These are phyloP conservation scores for Aspergillus pseudoterreus DNA, from an alignment of 2,329 filamentous ascomycete species.

Conservation along the genomic window DNA sequence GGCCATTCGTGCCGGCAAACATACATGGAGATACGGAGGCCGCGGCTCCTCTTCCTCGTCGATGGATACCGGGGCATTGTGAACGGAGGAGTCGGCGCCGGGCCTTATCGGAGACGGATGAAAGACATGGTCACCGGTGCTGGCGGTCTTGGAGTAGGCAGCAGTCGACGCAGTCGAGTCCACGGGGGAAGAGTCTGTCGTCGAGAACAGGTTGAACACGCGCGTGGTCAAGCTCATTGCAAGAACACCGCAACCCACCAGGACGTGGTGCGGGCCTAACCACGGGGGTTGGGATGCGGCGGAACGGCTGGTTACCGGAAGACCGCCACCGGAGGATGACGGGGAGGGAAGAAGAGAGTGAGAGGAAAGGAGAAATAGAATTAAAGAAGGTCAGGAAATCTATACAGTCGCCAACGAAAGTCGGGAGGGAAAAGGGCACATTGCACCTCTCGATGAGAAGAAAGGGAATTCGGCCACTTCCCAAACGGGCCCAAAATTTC, in stretches of 20 bases:
- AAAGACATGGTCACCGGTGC: constrained; percentile 15
- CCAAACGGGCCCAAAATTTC: constrained; percentile 25
- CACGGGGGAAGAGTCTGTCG: constrained; percentile 31
- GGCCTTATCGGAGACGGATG: constrained; percentile 13
- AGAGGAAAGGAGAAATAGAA: constrained; percentile 6
- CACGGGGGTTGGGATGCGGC: constrained; percentile 24
- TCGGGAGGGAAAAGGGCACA: constrained; percentile 10
- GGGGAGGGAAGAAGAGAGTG: constrained; percentile 9
- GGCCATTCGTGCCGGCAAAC: constrained; percentile 22
- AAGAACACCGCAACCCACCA: constrained; percentile 31
- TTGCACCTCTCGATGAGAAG: constrained; percentile 11
- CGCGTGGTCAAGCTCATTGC: constrained; percentile 59
- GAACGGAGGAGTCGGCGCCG: constrained; percentile 13
- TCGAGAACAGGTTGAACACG: constrained; percentile 51
- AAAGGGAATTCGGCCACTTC: not conserved
- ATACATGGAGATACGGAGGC: constrained; percentile 62
- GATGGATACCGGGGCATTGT: constrained; percentile 34
- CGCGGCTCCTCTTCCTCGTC: constrained; percentile 54
- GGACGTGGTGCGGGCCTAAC: constrained; percentile 28
- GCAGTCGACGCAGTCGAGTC: constrained; percentile 23
- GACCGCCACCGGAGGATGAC: constrained; percentile 11
- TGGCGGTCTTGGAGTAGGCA: constrained; percentile 27
- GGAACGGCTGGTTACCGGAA: constrained; percentile 12
- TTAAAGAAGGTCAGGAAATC: not conserved
- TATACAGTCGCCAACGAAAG: constrained; percentile 9